Base-by-base conservation (phyloP, 345 rosid species). In the Gossypium herbaceum region DNA sequence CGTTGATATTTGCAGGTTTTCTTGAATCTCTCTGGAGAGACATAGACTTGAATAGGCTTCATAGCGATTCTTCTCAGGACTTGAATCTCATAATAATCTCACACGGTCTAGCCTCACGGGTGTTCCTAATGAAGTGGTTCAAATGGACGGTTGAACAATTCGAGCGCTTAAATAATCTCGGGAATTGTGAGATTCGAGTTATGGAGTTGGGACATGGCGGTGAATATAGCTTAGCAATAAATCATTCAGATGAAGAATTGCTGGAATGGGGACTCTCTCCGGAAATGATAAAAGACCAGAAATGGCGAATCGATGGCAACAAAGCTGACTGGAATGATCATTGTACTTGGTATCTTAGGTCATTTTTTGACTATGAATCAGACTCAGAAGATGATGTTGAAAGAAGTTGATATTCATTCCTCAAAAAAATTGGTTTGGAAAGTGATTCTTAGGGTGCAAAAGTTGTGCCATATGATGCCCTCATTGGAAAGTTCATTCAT, bases 61-160 rank as follows among this genome's bases (percentile, higher is more conserved):
- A 86, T 13, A 81, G 69, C 19, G 84, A 85, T 65, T 85, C 93
- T 47, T 71, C 89, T 11, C 75, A 85, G 4, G 99, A 96, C 72
- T 82, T 96, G 24, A 93, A 93, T 83, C 93, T 93, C 70, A 87
- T 92, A 73, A 93, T 96, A 2, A 84, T 93, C 70, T 81, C 97
- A 4, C 98, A 93, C 27, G 98, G 98, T 12, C 81, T 93, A 75
- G 84, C 99, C 2, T 79, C 86, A 0, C 91, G 97, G 0, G 97
- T 96, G 17, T 93, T 96, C 88, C 91, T 96, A 62, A 92, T 92
- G 99, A 96, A 93, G 81, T 96, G 99, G 99, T 93, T 93, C 82
- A 92, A 93, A 82, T 93, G 99, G 98, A 89, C 91, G 0, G 97
- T 96, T 1, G 92, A 92, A 68, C 98, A 93, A 69, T 92, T 93